These are phyloP conservation scores for Coniochaeta hoffmannii DNA, from an alignment of 2,329 filamentous ascomycete genomes.

Conservation along the genomic window DNA sequence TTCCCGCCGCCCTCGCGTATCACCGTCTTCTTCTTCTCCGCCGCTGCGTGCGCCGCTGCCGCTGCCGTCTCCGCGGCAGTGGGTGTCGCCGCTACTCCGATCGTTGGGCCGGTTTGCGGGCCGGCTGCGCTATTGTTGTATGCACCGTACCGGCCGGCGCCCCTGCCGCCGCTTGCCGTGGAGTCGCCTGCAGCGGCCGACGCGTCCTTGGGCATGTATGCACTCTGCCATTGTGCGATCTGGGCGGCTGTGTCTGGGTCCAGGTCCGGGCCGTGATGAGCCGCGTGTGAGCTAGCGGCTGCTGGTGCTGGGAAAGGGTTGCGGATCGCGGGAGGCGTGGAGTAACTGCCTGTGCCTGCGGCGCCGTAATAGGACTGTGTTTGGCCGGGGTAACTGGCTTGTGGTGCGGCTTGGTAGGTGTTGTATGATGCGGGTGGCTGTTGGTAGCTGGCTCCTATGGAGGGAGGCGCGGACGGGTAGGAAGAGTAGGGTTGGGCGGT, in stretches of 20 bases:
- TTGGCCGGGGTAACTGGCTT: slow-evolving; percentile 19
- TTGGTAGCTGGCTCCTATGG: slow-evolving; percentile 27
- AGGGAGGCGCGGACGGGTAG: slow-evolving; percentile 21
- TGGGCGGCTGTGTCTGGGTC: slow-evolving; percentile 83
- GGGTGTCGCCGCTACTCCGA: slow-evolving; percentile 30
- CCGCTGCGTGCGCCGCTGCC: slow-evolving; percentile 35
- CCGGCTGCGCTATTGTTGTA: slow-evolving; percentile 17
- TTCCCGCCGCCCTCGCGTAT: slow-evolving; percentile 83
- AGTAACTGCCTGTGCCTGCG: slow-evolving; percentile 33
- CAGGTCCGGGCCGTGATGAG: slow-evolving; percentile 30
- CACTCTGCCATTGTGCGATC: slow-evolving; percentile 91
- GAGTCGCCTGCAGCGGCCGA: slow-evolving; percentile 17
- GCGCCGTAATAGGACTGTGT: slow-evolving; percentile 34
- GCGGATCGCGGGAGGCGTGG: slow-evolving; percentile 59
- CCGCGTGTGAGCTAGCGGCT: slow-evolving; percentile 23
- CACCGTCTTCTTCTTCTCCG: slow-evolving; percentile 75
- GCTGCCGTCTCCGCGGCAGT: slow-evolving; percentile 35
- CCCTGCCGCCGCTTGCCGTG: slow-evolving; percentile 13
- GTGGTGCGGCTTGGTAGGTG: slow-evolving; percentile 1
- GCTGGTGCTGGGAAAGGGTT: slow-evolving; percentile 73
- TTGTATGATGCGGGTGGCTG: slow-evolving; percentile 15
- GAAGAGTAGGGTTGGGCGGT: slow-evolving; percentile 19
- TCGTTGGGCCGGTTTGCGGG: slow-evolving; percentile 18
- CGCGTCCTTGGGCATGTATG: slow-evolving; percentile 64
- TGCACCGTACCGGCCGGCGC: slow-evolving; percentile 15